Base-by-base conservation (phyloP, 768 basidiomycete species). In the Calocera viscosa region DNA sequence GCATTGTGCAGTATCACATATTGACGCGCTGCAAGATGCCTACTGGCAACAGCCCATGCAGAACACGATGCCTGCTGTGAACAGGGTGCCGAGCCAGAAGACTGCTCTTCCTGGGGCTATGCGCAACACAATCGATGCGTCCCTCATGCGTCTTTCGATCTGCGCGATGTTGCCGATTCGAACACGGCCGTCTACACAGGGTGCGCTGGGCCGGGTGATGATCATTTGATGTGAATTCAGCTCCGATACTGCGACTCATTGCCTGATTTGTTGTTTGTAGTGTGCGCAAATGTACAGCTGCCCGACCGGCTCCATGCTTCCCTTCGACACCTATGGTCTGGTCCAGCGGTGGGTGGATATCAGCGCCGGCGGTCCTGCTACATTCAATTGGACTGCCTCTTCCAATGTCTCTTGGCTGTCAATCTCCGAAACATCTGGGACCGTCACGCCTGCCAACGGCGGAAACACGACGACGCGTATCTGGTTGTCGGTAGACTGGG, bases 401-500 rank as follows among this genome's bases (percentile, higher is more conserved):
- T 71, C 76, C 65, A 84, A 83, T 67, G 81, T 75, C 5, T 74
- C 82, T 2, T 89, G 85, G 86, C 70, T 87, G 43, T 74, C 74
- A 2, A 71, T 86, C 14, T 79, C 81, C 3, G 76, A 86, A 86
- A 0, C 78, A 78, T 14, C 78, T 88, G 28, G 81, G 81, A 2
- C 75, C 82, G 11, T 74, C 72, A 1, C 71, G 74, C 2, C 79
- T 82, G 0, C 5, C 53, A 5, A 60, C 53, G 53, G 30, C 53
- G 2, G 86, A 87, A 70, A 75, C 79, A 38, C 80, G 86, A 8
- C n/a, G n/a, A n/a, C n/a, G 81, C 88, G 0, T 82, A 81, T 68
- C 72, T 81, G 19, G 78, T 78, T n/a, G 82, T 87, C 26, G n/a
- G n/a, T n/a, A n/a, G 82, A 89, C 74, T 88, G 87, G 87, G 24